Conservation (phyloP, 108 stramenopile genomes). For the Conticribra guillardii region DNA sequence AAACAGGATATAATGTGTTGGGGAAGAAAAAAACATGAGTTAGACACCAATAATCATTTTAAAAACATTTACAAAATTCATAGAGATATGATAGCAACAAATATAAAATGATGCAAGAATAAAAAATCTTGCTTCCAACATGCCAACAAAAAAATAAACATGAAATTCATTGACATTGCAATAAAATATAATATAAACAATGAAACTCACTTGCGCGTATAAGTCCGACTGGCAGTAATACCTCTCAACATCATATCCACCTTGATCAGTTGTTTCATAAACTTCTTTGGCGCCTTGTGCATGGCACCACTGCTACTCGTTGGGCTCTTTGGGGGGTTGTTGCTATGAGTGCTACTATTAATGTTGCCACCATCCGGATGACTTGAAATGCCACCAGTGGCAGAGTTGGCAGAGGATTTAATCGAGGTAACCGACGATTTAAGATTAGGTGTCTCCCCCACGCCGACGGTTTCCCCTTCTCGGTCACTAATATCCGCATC, state of each 20-base stretch:
- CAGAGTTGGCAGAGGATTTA: not conserved
- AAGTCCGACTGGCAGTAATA: conserved; percentile 14
- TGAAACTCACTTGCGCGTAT: conserved; percentile 15
- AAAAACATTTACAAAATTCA: no score
- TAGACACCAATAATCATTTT: no score
- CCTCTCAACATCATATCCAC: conserved; percentile 24
- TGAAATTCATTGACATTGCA: not conserved
- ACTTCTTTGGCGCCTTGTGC: not conserved
- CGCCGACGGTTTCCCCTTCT: not conserved
- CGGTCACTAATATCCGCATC: conserved; percentile 18
- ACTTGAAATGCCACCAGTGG: no score
- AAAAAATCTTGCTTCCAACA: no score
- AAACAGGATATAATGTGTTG: no score
- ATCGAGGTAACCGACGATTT: not conserved
- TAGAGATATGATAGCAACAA: no score
- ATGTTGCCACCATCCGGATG: no score
- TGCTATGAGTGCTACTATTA: no score
- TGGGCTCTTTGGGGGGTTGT: not conserved
- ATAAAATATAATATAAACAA: not conserved
- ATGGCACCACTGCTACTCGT: not conserved
- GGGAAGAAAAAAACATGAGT: no score
- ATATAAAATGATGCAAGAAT: no score
- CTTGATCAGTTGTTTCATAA: conserved; percentile 1
- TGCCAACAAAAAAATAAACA: not conserved
- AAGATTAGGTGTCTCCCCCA: not conserved